Conservation (phyloP, 495 filamentous ascomycete genomes). For the Penicillium ucsense region DNA sequence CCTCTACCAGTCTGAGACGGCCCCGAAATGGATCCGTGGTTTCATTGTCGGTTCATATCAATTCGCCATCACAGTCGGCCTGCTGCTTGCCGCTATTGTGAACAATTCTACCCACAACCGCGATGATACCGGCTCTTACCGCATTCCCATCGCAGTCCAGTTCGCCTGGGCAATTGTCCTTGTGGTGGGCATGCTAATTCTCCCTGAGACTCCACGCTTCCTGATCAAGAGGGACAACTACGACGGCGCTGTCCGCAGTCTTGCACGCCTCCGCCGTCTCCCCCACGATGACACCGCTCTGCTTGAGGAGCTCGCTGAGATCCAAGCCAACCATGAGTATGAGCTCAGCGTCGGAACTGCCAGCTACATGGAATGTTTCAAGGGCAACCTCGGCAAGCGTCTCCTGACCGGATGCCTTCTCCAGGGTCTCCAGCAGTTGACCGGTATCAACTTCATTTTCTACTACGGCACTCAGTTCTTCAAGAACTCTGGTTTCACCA, state of each 20-base stretch:
- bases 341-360: slow-evolving; percentile 49
- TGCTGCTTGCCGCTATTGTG: slow-evolving; percentile 62
- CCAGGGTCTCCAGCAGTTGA: slow-evolving; percentile 66
- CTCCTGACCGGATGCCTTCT: slow-evolving; percentile 60
- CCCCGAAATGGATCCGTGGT: slow-evolving; percentile 68
- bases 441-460: slow-evolving; percentile 63
- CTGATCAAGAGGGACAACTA: slow-evolving; percentile 57
- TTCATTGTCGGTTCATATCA: slow-evolving; percentile 71
- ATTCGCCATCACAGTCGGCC: slow-evolving; percentile 67
- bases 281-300: slow-evolving; percentile 50
- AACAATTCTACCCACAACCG: slow-evolving; percentile 59
- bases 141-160: slow-evolving; percentile 71
- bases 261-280: slow-evolving; percentile 57
- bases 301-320: slow-evolving; percentile 56
- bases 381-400: slow-evolving; percentile 43
- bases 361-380: slow-evolving; percentile 5
- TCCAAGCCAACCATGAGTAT: slow-evolving; percentile 64
- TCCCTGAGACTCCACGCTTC: slow-evolving; percentile 77
- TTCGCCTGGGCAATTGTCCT: slow-evolving; percentile 70
- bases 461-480: slow-evolving; percentile 68
- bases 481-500: slow-evolving; percentile 45
- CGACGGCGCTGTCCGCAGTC: slow-evolving; percentile 49
- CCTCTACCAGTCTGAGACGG: slow-evolving; percentile 70
- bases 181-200: slow-evolving; percentile 53
- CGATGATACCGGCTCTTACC: slow-evolving; percentile 48